phyloP scores from a whole-genome alignment of 306 rosid species.

The Sicyos baderoa region DNA sequence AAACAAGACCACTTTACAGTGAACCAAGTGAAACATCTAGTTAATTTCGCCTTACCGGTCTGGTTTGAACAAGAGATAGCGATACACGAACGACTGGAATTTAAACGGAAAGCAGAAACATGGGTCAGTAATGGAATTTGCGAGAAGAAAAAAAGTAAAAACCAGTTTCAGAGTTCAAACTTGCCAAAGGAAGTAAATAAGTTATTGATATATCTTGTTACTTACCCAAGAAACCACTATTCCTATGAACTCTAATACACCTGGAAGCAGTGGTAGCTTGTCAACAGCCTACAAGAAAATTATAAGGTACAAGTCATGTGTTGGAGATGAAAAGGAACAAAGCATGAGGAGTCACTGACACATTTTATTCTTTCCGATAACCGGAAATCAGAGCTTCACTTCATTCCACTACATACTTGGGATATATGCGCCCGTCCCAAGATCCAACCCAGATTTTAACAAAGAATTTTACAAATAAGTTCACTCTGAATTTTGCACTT shows the following conservation, averaged over 20 bases:
- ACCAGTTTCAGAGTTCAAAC: neutral
- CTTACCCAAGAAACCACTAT: conserved; percentile 62
- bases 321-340: neutral
- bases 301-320: neutral
- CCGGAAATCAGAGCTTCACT: no score
- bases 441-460: no score
- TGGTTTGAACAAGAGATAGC: conserved; percentile 92
- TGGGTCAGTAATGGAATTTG: conserved; percentile 19
- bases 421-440: no score
- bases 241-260: conserved; percentile 62
- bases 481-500: no score
- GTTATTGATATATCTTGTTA: neutral
- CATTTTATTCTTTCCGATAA: no score
- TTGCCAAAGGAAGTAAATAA: neutral
- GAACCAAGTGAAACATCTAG: neutral
- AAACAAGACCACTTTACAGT: neutral
- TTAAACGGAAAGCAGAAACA: conserved; percentile 20
- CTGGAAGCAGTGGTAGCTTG: conserved; percentile 63
- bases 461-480: no score
- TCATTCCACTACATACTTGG: no score
- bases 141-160: neutral
- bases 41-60: conserved; percentile 46
- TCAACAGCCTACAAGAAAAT: conserved; percentile 49
- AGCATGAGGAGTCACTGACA: neutral
- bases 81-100: conserved; percentile 89